Base-by-base conservation (phyloP, 305 asterid species). In the Solanum aculeatissimum region DNA sequence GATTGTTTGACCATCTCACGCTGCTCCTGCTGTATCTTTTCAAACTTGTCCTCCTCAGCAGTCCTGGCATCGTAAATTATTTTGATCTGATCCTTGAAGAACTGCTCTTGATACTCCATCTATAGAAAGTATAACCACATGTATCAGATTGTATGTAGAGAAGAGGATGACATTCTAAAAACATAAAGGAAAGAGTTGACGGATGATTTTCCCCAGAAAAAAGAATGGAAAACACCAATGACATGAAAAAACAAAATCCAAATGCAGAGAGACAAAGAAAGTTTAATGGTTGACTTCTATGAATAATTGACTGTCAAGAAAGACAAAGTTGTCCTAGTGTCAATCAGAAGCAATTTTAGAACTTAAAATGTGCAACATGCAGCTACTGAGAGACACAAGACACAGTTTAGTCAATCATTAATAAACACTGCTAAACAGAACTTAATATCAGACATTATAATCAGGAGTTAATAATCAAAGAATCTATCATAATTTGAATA, bases 91-190 rank as follows among this genome's bases (percentile, higher is more conserved):
- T 93, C 97, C 63, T 85, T 89, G 88, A 89, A 91, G 49, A 91
- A 96, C 57, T 91, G 81, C 71, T 95, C 98, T 84, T 91, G 98
- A 65, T n/a, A 88, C 42, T 96, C 97, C 97, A 95, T 93, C 98
- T 96, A 82, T 86, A 80, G 83, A 72, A 35, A 25, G 66, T 72
- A 85, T 51, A 69, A 51, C 57, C 18, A 25, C 35, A 63, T 51
- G 47, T 63, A 43, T 60, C 57, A 47, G 45, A 40, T 58, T 45
- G 43, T 9, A 81, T 60, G 74, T 23, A 60, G 84, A 81, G 40
- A 23, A 42, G 54, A 32, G 63, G 35, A 58, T 42, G 51, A 83
- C 51, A 66, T 68, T 66, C 40, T 42, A 58, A 42, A 81, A 35
- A 9, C 72, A 62, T n/a, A 83, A 81, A 43, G 53, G 21, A 69